Conservation (phyloP, 305 asterid genomes). For the Petunia hybrid region DNA sequence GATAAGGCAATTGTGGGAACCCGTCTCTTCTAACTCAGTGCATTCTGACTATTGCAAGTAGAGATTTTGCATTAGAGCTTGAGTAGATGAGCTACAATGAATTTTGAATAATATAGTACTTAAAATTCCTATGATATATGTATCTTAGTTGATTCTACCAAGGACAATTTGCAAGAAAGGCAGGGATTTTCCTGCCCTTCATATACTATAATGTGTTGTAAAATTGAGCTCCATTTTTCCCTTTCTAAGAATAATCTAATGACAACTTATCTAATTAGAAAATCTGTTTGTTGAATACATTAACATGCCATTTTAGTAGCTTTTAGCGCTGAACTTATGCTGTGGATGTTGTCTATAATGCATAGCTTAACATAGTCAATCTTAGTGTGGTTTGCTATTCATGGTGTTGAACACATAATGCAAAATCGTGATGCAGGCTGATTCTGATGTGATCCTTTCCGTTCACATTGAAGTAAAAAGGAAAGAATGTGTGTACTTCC, state of each 20-base stretch:
- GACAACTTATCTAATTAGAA: neutral
- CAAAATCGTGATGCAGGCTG: neutral
- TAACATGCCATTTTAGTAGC: conserved; percentile 11
- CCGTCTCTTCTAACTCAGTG: conserved; percentile 1
- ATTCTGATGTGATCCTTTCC: neutral
- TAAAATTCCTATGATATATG: neutral
- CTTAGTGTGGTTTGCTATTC: neutral
- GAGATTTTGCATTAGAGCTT: neutral
- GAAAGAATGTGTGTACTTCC: neutral
- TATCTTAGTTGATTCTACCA: conserved; percentile 12
- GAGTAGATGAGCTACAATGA: conserved; percentile 9
- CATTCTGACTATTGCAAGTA: conserved; percentile 4
- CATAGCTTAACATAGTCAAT: neutral
- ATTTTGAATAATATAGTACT: neutral
- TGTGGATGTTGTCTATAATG: conserved; percentile 20
- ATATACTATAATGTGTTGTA: neutral
- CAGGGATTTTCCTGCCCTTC: conserved; percentile 13
- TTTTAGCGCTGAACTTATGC: neutral
- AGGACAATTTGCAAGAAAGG: neutral
- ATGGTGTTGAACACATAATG: neutral
- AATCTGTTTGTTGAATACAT: neutral
- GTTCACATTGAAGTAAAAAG: neutral
- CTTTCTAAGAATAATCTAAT: neutral
- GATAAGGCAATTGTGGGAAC: conserved; percentile 21
- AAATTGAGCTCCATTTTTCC: neutral